Evolutionary conservation across 192 early-diverging fungal species (phyloP).

Genomic region (Coemansia guatemalensis): DNA sequence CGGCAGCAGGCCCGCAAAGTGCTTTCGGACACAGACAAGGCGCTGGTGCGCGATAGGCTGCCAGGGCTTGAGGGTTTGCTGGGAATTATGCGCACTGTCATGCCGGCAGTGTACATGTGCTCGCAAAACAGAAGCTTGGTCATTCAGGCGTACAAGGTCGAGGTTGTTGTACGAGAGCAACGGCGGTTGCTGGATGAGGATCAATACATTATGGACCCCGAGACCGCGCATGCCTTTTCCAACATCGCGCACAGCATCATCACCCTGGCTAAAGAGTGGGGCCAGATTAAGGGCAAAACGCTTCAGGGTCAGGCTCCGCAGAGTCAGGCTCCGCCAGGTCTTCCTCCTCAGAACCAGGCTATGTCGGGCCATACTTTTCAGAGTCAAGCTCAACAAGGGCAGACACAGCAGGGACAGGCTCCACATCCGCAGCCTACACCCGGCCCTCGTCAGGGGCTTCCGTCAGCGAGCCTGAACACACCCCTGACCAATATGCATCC

Average conservation of each 20-base stretch:
- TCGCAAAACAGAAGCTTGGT: constrained; percentile 17
- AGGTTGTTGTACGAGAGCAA: constrained; percentile 35
- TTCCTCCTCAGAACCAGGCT: too few relatives aligned
- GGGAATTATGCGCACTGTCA: constrained; percentile 8
- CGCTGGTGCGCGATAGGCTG: constrained; percentile 18
- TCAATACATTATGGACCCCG: constrained; percentile 34
- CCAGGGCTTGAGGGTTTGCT: constrained; percentile 20
- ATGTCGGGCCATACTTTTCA: too few relatives aligned
- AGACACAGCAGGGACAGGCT: background rate
- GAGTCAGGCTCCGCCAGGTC: background rate
- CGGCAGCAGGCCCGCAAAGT: constrained; percentile 6
- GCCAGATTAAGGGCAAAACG: constrained; percentile 15
- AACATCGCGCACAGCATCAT: constrained; percentile 15
- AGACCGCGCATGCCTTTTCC: background rate
- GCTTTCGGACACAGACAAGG: constrained; percentile 31
- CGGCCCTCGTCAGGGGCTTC: background rate
- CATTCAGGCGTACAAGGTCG: constrained; percentile 14
- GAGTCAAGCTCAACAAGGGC: background rate
- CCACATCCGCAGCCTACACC: background rate
- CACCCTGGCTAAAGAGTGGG: constrained; percentile 39
- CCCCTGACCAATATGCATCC: constrained; percentile 50
- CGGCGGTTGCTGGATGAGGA: constrained; percentile 35
- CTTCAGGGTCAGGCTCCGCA: background rate
- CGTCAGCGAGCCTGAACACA: constrained; percentile 13
- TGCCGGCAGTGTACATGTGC: constrained; percentile 35